Conservation (phyloP, 2,329 filamentous ascomycete genomes). For the Calonectria fujianensis region DNA sequence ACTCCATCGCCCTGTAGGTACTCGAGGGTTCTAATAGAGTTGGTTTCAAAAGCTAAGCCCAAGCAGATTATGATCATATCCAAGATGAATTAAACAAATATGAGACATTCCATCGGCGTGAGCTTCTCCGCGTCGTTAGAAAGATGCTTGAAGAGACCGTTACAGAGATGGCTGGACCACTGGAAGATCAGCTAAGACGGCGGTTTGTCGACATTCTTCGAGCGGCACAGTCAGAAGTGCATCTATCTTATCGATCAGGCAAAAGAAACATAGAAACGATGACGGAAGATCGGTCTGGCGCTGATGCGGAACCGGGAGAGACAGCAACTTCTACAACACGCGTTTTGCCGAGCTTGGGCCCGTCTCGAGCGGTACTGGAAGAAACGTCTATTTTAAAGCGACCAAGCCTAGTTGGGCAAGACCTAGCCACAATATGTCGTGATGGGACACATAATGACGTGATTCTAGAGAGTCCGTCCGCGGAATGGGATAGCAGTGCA, state of each 20-base stretch:
- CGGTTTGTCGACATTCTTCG: too few relatives aligned
- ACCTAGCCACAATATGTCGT: too few relatives aligned
- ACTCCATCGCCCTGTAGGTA: too few relatives aligned
- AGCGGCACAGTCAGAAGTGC: neutral
- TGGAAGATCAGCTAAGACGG: neutral
- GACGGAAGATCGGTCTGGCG: too few relatives aligned
- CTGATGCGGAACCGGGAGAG: too few relatives aligned
- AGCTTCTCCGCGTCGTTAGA: neutral
- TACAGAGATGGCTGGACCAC: neutral
- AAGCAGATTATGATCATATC: neutral
- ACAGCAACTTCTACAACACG: too few relatives aligned
- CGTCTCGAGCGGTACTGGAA: too few relatives aligned
- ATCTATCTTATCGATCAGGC: neutral
- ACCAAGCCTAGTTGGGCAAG: too few relatives aligned
- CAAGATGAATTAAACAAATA: constrained; percentile 1
- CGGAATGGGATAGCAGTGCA: neutral
- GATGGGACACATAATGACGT: neutral
- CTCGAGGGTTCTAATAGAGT: neutral
- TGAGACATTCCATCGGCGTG: constrained; percentile 1
- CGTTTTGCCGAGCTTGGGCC: too few relatives aligned
- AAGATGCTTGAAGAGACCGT: neutral
- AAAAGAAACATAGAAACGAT: too few relatives aligned
- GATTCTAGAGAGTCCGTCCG: neutral
- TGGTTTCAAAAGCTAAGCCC: neutral
- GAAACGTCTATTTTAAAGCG: too few relatives aligned